These are phyloP conservation scores for Singerocomus inundabilis DNA, from an alignment of 1,284 basidiomycete species.

Conservation along the genomic window DNA sequence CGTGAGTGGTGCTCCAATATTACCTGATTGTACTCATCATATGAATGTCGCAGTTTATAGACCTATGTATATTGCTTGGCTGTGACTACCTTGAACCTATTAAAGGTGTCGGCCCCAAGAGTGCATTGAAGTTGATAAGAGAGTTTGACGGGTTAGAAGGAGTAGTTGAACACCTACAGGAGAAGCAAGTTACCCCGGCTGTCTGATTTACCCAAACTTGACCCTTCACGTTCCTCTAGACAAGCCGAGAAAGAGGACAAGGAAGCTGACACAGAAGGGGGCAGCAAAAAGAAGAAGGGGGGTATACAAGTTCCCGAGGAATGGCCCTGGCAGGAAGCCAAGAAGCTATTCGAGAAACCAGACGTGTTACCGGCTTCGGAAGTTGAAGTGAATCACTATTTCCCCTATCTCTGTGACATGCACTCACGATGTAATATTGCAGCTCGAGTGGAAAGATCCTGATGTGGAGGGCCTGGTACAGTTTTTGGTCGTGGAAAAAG, in stretches of 20 bases:
- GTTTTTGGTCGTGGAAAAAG: conserved; percentile 93
- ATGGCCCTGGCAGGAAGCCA: conserved; percentile 97
- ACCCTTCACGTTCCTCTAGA: conserved; percentile 17
- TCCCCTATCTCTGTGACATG: not conserved
- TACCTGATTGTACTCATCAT: conserved; percentile 4
- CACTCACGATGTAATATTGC: conserved; percentile 3
- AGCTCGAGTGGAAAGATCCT: conserved; percentile 94
- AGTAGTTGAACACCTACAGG: conserved; percentile 80
- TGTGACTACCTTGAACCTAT: conserved; percentile 99
- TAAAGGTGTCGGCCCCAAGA: conserved; percentile 93
- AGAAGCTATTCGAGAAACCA: conserved; percentile 85
- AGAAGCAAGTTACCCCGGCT: conserved; percentile 53
- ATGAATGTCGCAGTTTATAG: conserved; percentile 75
- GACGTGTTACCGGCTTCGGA: conserved; percentile 86
- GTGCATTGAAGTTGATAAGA: conserved; percentile 88
- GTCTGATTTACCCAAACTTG: not conserved
- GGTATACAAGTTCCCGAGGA: conserved; percentile 85
- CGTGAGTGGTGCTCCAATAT: conserved; percentile 40
- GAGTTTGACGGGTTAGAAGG: conserved; percentile 82
- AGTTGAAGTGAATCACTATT: conserved; percentile 62
- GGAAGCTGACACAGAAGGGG: conserved; percentile 38
- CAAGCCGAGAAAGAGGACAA: conserved; percentile 58
- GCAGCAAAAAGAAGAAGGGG: conserved; percentile 57
- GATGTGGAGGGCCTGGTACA: conserved; percentile 93
- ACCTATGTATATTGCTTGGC: conserved; percentile 94